Evolutionary conservation across 352 stramenopile genomes (phyloP), one percentile per base, ranked within the genome.

Genomic region (Globisporangium rhizosaccharum): DNA sequence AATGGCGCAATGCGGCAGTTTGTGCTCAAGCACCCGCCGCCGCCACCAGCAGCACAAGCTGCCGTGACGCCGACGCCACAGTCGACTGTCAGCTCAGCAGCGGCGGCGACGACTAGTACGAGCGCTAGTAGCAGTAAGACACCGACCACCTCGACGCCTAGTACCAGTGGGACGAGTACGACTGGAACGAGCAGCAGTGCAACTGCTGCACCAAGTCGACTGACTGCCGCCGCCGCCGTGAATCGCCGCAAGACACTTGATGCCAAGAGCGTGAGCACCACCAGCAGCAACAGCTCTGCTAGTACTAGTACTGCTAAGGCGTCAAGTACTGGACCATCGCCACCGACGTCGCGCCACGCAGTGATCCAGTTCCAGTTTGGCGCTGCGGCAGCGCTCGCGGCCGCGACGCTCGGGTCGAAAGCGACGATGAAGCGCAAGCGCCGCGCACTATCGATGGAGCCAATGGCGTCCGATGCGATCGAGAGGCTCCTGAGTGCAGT

Each of bases 381-480:
- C 3, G 59, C 59, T 30, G 59, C 59, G 0, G 59, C 59, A 14
- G 59, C 59, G n/a, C 37, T 65, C 11, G 59, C 59, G 39, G 59
- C 59, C 23, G 59, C 59, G 59, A 65, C 59, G 14, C 49, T 65
- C 4, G 48, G 59, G 25, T 49, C 59, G 9, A 44, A 51, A 11
- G 52, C 51, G 20, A 23, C 17, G 20, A 28, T 59, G 33, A 58
- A 53, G 52, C 48, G 73, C 30, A 88, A 90, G 51, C 69, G 76
- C 4, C 62, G 76, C 23, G 78, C 81, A 2, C 44, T 76, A 18
- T 88, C 78, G 5, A 90, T 90, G 81, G 81, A 90, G 52, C 78
- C 81, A 0, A 80, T 81, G 67, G 69, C 76, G 37, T 86, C 78
- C 3, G 75, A 90, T 49, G 67, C 73, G 2, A 90, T 88, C 25